phyloP scores from a whole-genome alignment of 768 basidiomycete genomes.

The Pseudohyphozyma bogoriensis region DNA sequence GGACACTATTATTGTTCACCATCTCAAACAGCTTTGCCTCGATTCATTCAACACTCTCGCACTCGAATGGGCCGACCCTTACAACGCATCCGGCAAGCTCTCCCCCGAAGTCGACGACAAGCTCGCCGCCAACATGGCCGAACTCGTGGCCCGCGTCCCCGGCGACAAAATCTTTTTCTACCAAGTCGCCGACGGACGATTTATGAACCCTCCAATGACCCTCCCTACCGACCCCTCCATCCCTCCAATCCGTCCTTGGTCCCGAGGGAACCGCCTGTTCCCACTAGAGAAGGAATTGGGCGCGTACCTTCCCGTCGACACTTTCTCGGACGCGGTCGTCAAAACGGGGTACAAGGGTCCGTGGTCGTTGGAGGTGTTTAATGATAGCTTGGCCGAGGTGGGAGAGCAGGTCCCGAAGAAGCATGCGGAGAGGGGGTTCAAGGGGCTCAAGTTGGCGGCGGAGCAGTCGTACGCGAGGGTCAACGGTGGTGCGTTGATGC shows the following conservation, averaged over 20 bases:
- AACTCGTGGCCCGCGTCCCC: constrained; percentile 36
- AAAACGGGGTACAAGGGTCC: constrained; percentile 39
- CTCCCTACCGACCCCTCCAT: constrained; percentile 25
- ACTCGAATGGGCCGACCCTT: constrained; percentile 42
- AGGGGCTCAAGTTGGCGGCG: not conserved
- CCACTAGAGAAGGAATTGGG: constrained; percentile 36
- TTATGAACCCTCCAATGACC: constrained; percentile 23
- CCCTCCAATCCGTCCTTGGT: constrained; percentile 37
- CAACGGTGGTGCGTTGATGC: too few relatives aligned
- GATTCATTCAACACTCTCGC: constrained; percentile 42
- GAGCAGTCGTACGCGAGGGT: constrained; percentile 7
- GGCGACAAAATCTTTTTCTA: constrained; percentile 42
- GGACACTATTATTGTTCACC: too few relatives aligned
- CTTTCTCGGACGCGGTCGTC: constrained; percentile 37
- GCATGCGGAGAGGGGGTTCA: constrained; percentile 24
- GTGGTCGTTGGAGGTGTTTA: constrained; percentile 43
- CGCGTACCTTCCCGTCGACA: constrained; percentile 40
- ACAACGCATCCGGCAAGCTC: constrained; percentile 31
- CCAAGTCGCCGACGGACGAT: constrained; percentile 41
- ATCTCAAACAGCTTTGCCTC: too few relatives aligned
- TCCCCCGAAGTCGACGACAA: constrained; percentile 24
- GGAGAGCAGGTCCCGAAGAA: constrained; percentile 5
- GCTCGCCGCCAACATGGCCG: constrained; percentile 32
- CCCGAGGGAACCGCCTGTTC: constrained; percentile 41
- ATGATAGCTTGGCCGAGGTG: constrained; percentile 34